These are phyloP conservation scores for Arachnopeziza araneosa DNA, from an alignment of 2,329 filamentous ascomycete species.

Conservation along the genomic window DNA sequence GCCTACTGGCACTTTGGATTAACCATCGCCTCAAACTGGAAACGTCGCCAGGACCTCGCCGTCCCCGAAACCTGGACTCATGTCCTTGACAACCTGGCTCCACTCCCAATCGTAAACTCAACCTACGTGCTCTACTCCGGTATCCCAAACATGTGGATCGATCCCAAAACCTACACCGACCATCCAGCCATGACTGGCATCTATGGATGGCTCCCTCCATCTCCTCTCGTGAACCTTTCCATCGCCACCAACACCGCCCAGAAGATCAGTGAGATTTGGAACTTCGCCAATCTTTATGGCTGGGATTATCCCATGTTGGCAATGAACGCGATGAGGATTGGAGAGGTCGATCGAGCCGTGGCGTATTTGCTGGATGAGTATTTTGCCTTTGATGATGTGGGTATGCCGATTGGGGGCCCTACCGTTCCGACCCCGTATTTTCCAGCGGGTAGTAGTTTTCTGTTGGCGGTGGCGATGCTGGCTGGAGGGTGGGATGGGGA, in stretches of 20 bases:
- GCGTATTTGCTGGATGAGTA: constrained; percentile 41
- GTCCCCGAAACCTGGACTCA: constrained; percentile 41
- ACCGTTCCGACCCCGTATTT: constrained; percentile 54
- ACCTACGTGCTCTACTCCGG: constrained; percentile 52
- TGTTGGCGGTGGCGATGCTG: constrained; percentile 52
- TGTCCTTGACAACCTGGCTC: constrained; percentile 47
- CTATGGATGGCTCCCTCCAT: constrained; percentile 38
- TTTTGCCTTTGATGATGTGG: constrained; percentile 51
- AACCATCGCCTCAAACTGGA: constrained; percentile 48
- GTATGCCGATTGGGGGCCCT: constrained; percentile 47
- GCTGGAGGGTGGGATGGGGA: constrained; percentile 49
- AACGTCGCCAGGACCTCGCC: constrained; percentile 38
- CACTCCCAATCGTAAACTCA: constrained; percentile 43
- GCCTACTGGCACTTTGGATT: constrained; percentile 58
- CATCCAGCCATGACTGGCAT: constrained; percentile 42
- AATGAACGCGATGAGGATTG: constrained; percentile 40
- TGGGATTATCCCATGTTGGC: constrained; percentile 44
- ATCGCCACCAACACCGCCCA: constrained; percentile 34
- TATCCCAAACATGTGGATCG: constrained; percentile 40
- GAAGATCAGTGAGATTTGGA: constrained; percentile 37
- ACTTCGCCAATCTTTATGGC: constrained; percentile 37
- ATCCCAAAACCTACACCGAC: constrained; percentile 34
- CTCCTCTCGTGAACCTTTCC: constrained; percentile 33
- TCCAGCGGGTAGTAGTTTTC: constrained; percentile 42
- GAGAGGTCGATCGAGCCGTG: constrained; percentile 38